A percentile compares a stretch with the other conserved stretches of the same genome.
phyloP scores from a whole-genome alignment of 768 basidiomycete species.

The Lactarius vividus region DNA sequence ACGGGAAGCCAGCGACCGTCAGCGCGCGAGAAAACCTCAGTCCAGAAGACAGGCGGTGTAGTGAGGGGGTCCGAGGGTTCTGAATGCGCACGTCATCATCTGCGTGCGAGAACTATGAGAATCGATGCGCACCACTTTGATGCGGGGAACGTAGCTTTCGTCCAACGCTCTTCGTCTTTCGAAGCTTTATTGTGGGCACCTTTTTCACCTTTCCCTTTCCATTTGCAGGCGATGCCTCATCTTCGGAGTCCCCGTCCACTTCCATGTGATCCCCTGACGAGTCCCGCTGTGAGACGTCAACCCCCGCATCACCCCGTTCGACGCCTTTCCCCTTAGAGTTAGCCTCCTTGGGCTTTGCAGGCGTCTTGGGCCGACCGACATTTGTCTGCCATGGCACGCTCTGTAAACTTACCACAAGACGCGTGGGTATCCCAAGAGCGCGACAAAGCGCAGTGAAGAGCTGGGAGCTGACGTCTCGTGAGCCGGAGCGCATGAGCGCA shows the following conservation, averaged over 20 bases:
- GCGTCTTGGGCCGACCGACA: conserved; percentile 54
- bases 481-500: conserved; percentile 73
- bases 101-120: not conserved
- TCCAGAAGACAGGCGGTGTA: conserved; percentile 92
- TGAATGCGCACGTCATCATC: not conserved
- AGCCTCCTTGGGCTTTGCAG: conserved; percentile 41
- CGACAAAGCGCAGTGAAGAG: conserved; percentile 90
- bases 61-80: conserved; percentile 51
- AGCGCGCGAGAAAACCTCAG: conserved; percentile 91
- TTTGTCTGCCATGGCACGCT: conserved; percentile 85
- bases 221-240: conserved; percentile 30
- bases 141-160: conserved; percentile 39
- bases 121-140: conserved; percentile 12
- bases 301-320: conserved; percentile 31
- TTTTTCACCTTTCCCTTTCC: conserved; percentile 58
- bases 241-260: conserved; percentile 37
- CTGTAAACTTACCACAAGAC: conserved; percentile 88
- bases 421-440: conserved; percentile 78
- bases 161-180: conserved; percentile 53
- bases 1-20: conserved; percentile 91
- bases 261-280: conserved; percentile 44
- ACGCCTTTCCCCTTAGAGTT: conserved; percentile 36
- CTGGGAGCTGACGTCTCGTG: conserved; percentile 83
- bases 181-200: conserved; percentile 54
- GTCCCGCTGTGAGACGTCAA: too few relatives aligned